Evolutionary conservation across 495 filamentous ascomycete genomes (phyloP), one percentile per base, ranked within the genome.

Genomic region (Aspergillus homomorphus): DNA sequence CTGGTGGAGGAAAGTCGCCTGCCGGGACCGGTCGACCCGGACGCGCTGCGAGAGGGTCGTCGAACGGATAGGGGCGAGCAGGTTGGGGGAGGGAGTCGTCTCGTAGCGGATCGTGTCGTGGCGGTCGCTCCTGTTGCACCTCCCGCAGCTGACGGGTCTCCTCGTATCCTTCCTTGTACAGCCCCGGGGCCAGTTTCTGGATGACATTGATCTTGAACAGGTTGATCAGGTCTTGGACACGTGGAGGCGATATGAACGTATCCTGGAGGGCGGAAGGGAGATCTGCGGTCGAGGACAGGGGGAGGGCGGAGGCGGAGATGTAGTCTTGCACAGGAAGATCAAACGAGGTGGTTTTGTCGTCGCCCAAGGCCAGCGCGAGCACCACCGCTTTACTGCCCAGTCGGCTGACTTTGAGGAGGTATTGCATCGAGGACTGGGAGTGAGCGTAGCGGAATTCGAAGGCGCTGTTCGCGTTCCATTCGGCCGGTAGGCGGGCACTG

Each of bases 381-480:
- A 96, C 79, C 48, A 96, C 87, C 20, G 87, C 88, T 69, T 95
- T 96, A 63, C 80, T 80, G 51, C 91, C 92, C 45, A 98, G 78
- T 15, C 93, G 85, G 73, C 85, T 88, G 61, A 93, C 72, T 68
- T 90, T 92, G 52, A 98, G 65, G 12, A 97, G 76, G 67, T 87
- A 98, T 59, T 88, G 80, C 79, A 94, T 89, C 15, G 92, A 84
- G 0, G 91, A 95, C 69, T 97, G 90, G n/a, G 83, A 73, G 66
- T 96, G 95, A 2, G 86, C 82, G 75, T 98, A 98, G 53, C 93
- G 85, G 72, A 98, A 95, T 50, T 87, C 81, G 71, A 87, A 88
- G 42, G 80, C 73, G 12, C 81, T 82, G 59, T 80, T 81, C 38
- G 81, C 73, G 70, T 96, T 96, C 92, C 92, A 96, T 77, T 85